Percentiles rank a stretch among this genome's conserved stretches.
Evolutionary conservation across 2,329 filamentous ascomycete species (phyloP).

Genomic region (Tolypocladium ophioglossoides): DNA sequence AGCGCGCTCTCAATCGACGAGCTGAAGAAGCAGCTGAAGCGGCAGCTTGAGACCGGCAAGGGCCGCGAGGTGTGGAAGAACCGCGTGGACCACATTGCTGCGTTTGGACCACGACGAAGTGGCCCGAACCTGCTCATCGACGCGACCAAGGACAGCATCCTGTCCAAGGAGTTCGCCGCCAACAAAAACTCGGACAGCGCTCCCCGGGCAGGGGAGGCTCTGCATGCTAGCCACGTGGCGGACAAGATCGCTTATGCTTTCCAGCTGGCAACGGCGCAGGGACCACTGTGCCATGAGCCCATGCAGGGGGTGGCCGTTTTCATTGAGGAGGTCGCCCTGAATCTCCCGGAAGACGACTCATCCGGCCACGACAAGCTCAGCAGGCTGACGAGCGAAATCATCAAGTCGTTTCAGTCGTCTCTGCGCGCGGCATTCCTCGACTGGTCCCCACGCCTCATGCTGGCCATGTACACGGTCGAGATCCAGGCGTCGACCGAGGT

Average conservation of each 20-base stretch:
- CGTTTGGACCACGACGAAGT: constrained; percentile 76
- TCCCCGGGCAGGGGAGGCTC: constrained; percentile 34
- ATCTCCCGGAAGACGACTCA: constrained; percentile 40
- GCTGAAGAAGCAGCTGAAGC: constrained; percentile 62
- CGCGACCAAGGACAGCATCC: constrained; percentile 59
- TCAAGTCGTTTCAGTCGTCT: constrained; percentile 77
- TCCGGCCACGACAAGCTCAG: constrained; percentile 58
- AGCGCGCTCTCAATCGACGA: constrained; percentile 61
- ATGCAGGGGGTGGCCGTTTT: constrained; percentile 89
- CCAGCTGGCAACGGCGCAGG: constrained; percentile 81
- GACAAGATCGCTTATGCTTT: constrained; percentile 93
- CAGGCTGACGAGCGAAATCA: constrained; percentile 83
- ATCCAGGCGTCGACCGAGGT: constrained; percentile 96
- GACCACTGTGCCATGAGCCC: constrained; percentile 85
- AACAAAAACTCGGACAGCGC: constrained; percentile 19
- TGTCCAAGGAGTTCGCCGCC: constrained; percentile 55
- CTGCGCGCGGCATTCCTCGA: constrained; percentile 82
- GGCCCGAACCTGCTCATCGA: constrained; percentile 90
- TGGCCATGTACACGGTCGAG: constrained; percentile 97
- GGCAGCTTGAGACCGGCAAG: constrained; percentile 60
- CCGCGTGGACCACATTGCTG: constrained; percentile 69
- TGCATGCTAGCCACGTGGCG: constrained; percentile 59
- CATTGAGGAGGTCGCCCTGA: constrained; percentile 66
- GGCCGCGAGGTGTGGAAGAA: constrained; percentile 66
- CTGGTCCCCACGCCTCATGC: constrained; percentile 89